phyloP scores from a whole-genome alignment of 805 yeast genomes.

The Yamadazyma olivae region DNA sequence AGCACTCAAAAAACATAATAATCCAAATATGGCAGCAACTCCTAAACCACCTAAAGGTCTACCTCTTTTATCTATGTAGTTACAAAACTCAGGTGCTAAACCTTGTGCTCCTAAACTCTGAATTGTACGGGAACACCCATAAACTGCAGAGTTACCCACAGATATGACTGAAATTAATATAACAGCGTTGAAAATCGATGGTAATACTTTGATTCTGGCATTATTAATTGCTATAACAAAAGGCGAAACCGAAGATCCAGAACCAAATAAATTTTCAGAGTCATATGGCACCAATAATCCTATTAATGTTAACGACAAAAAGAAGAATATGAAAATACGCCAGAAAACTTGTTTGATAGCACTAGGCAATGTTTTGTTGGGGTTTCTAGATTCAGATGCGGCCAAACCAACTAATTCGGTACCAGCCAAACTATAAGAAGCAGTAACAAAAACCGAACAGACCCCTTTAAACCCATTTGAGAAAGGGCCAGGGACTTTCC shows the following conservation, averaged over 20 bases:
- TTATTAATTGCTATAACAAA: conserved; percentile 67
- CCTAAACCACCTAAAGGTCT: conserved; percentile 40
- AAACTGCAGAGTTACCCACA: conserved; percentile 74
- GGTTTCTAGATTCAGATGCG: conserved; percentile 38
- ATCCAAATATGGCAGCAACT: conserved; percentile 32
- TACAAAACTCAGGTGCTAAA: conserved; percentile 52
- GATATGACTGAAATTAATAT: conserved; percentile 70
- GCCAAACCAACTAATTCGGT: conserved; percentile 38
- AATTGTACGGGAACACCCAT: conserved; percentile 69
- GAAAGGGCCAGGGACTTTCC: conserved; percentile 32
- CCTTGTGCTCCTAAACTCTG: conserved; percentile 70
- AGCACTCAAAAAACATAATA: conserved; percentile 38
- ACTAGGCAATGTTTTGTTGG: conserved; percentile 35
- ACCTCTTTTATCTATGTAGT: conserved; percentile 39
- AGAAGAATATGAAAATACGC: conserved; percentile 40
- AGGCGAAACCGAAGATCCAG: conserved; percentile 63
- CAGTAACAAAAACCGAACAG: conserved; percentile 35
- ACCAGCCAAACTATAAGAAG: conserved; percentile 36
- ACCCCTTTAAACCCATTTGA: conserved; percentile 38
- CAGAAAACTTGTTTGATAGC: conserved; percentile 44
- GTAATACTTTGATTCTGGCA: conserved; percentile 63
- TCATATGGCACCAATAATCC: conserved; percentile 50
- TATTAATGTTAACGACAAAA: conserved; percentile 29
- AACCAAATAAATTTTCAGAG: conserved; percentile 40
- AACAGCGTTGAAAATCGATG: conserved; percentile 72